Evolutionary conservation across 2,329 filamentous ascomycete genomes (phyloP), one percentile per base, ranked within the genome.

Genomic region (Raffaelea deltoideospora): DNA sequence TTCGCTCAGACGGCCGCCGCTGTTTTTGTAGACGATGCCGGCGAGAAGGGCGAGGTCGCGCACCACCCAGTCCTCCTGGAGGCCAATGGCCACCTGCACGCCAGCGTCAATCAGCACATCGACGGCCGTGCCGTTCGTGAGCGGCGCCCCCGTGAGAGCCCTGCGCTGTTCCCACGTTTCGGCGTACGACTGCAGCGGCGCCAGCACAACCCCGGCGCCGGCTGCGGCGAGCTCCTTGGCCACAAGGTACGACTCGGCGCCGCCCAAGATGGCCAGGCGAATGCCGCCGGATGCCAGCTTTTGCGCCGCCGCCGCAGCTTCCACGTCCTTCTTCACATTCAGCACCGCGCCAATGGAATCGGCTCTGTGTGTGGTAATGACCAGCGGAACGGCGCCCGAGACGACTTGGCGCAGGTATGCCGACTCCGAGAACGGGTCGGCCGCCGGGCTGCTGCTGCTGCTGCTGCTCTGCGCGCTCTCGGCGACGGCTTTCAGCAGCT

Each of bases 71-170:
- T 76, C 71, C 48, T 79, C 72, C 30, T 66, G 60, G 5, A 76
- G 60, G 1, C 73, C 70, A 19, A 79, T 63, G 0, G 65, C 76
- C 1, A 68, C 60, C 3, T 56, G 49, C 0, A 79, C 75, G 2
- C 74, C 75, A 0, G 73, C 74, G 8, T 64, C 63, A 1, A 76
- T 45, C 1, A 81, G 61, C 11, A 48, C 52, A 42, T 79, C 72
- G 5, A 76, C 56, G 0, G 65, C 64, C 1, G 76, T 79, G 20
- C 74, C 73, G 45, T 78, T 76, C 1, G 74, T 76, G 1, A 80
- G 59, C 1, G 76, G 76, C 5, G 76, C 75, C 2, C 76, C 76
- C 0, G 72, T 67, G 10, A 80, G 57, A 0, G 71, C 65, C 2
- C 75, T 67, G 0, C 72, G 67, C 52, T 76, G 59, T 42, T 79